phyloP scores from a whole-genome alignment of 2,329 filamentous ascomycete species.

The Colletotrichum godetiae region DNA sequence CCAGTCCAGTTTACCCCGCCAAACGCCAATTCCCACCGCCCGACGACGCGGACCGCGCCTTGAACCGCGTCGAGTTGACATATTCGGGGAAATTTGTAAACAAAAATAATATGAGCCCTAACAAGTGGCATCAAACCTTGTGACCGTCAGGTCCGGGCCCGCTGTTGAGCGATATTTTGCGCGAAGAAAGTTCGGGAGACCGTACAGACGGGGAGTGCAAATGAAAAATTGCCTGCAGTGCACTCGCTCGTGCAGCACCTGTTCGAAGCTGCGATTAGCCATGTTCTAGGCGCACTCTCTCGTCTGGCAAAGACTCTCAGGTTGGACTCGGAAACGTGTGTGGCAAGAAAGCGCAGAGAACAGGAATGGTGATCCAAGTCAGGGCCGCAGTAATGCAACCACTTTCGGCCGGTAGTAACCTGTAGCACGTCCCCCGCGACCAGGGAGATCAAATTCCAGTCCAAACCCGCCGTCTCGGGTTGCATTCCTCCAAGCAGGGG shows the following conservation, averaged over 20 bases:
- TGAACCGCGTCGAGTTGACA: slow-evolving; percentile 12
- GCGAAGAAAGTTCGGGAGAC: background rate
- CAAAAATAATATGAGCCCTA: slow-evolving; percentile 9
- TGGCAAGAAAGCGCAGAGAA: background rate
- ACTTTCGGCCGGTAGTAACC: slow-evolving; percentile 9
- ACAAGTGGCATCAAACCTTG: background rate
- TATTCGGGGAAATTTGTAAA: slow-evolving; percentile 29
- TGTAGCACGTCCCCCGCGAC: slow-evolving; percentile 12
- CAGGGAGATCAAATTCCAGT: slow-evolving; percentile 22
- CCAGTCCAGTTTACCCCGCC: slow-evolving; percentile 18
- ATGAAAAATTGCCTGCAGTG: background rate
- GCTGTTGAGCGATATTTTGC: background rate
- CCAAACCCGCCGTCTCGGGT: slow-evolving; percentile 12
- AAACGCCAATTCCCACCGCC: background rate
- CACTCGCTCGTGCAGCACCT: slow-evolving; percentile 5
- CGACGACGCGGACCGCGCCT: slow-evolving; percentile 9
- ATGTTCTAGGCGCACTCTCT: background rate
- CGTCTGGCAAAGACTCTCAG: background rate
- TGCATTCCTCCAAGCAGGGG: slow-evolving; percentile 7
- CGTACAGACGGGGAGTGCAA: background rate
- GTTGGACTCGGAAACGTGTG: background rate
- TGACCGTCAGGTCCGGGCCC: background rate
- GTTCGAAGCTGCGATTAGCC: background rate
- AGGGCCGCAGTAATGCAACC: slow-evolving; percentile 14
- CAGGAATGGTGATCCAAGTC: slow-evolving; percentile 3